These are phyloP conservation scores for Jamesozyma spencerorum DNA, from an alignment of 805 yeast species.

Conservation along the genomic window DNA sequence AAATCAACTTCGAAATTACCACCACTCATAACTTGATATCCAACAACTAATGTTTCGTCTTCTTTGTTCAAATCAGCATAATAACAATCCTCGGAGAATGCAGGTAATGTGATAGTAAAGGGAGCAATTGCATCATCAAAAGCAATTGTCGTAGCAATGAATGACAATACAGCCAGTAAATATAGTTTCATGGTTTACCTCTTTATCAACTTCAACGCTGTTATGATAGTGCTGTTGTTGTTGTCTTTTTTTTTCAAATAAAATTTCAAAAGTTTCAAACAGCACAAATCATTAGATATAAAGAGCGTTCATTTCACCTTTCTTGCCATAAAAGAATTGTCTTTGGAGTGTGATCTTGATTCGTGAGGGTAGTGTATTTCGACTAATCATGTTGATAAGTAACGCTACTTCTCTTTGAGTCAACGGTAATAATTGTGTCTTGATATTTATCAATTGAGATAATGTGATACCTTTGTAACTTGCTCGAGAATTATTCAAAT, in stretches of 20 bases:
- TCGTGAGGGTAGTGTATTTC: too few relatives aligned
- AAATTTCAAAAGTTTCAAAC: too few relatives aligned
- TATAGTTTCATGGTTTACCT: conserved; percentile 2
- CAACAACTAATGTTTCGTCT: conserved; percentile 33
- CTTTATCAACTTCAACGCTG: too few relatives aligned
- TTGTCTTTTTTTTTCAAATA: too few relatives aligned
- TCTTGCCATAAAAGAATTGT: conserved; percentile 45
- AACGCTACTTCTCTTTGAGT: conserved; percentile 24
- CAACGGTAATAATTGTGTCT: conserved; percentile 17
- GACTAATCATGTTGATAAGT: conserved; percentile 9
- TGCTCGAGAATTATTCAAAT: conserved; percentile 16
- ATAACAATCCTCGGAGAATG: conserved; percentile 38
- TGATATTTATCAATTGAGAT: conserved; percentile 9
- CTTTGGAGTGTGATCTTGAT: conserved; percentile 34
- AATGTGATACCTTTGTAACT: conserved; percentile 19
- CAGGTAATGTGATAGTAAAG: conserved; percentile 30
- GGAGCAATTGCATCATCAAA: conserved; percentile 25
- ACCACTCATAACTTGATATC: conserved; percentile 51
- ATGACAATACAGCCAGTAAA: not conserved
- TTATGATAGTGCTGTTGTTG: too few relatives aligned
- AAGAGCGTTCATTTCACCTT: conserved; percentile 50
- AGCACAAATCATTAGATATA: conserved; percentile 1
- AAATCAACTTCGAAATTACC: conserved; percentile 63
- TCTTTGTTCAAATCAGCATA: conserved; percentile 31
- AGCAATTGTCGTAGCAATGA: conserved; percentile 11